A percentile compares a stretch with the other conserved stretches of the same genome.
Evolutionary conservation across 176 grass and related monocot species (phyloP).

Genomic region (Melocanna baccifera): DNA sequence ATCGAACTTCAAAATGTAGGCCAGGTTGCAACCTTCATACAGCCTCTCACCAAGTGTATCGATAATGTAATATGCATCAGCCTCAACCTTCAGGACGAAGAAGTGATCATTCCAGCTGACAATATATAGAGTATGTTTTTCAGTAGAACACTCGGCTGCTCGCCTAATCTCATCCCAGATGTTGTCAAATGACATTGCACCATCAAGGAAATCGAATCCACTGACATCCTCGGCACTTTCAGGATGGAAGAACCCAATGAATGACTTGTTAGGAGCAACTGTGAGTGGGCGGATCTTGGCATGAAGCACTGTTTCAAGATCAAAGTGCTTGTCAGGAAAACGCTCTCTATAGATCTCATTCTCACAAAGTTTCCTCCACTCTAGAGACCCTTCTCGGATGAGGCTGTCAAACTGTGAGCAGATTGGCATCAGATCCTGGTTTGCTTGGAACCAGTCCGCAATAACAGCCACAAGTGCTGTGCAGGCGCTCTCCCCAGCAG

Average conservation of each 20-base stretch:
- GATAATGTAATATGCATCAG: conserved; percentile 67
- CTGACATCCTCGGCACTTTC: conserved; percentile 53
- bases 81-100: conserved; percentile 81
- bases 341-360: conserved; percentile 62
- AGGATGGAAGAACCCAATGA: conserved; percentile 92
- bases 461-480: conserved; percentile 85
- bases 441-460: conserved; percentile 85
- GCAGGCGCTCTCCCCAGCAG: conserved; percentile 91
- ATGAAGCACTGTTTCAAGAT: conserved; percentile 89
- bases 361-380: conserved; percentile 92
- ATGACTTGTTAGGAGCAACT: conserved; percentile 62
- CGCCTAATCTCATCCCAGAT: conserved; percentile 92
- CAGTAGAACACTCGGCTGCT: conserved; percentile 37
- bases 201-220: conserved; percentile 78
- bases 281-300: conserved; percentile 72
- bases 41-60: conserved; percentile 94
- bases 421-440: conserved; percentile 74
- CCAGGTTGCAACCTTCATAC: conserved; percentile 78
- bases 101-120: conserved; percentile 98
- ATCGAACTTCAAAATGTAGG: conserved; percentile 89
- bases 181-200: conserved; percentile 85
- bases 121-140: conserved; percentile 64
- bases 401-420: conserved; percentile 83
- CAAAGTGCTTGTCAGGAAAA: conserved; percentile 93
- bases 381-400: conserved; percentile 86